These are phyloP conservation scores for Acanthamoeba quina DNA, from an alignment of 208 protist species.

Conservation along the genomic window DNA sequence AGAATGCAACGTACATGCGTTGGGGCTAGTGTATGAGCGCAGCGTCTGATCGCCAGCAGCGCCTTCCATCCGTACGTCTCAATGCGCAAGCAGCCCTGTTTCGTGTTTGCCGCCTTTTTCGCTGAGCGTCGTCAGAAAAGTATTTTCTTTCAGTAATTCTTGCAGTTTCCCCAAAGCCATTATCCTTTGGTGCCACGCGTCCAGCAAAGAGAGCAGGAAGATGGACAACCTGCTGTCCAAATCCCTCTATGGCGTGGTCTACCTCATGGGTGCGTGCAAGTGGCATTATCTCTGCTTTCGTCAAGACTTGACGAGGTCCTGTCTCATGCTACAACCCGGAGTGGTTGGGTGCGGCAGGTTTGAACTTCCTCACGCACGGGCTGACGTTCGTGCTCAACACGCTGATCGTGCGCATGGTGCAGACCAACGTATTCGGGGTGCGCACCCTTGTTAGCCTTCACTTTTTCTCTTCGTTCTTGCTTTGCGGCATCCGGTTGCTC, in stretches of 20 bases:
- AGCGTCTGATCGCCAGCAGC: background rate
- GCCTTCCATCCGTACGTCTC: background rate
- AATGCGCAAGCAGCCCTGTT: background rate
- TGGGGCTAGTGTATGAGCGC: background rate
- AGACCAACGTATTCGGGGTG: constrained; percentile 16
- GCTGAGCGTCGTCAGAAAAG: background rate
- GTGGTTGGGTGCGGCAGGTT: background rate
- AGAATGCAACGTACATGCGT: background rate
- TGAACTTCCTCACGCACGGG: constrained; percentile 49
- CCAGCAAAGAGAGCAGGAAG: background rate
- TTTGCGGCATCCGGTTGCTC: background rate
- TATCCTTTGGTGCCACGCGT: background rate
- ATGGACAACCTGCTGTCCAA: constrained; percentile 9
- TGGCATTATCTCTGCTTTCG: background rate
- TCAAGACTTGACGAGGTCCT: no score
- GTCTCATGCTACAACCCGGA: background rate
- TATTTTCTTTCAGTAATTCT: background rate
- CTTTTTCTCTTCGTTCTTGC: background rate
- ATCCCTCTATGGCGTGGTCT: constrained; percentile 13
- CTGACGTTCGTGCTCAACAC: constrained; percentile 62
- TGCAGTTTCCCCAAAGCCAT: background rate
- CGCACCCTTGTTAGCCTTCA: background rate
- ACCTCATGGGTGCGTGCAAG: constrained; percentile 18
- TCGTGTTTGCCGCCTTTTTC: constrained; percentile 10
- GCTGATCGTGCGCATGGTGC: constrained; percentile 34